Percentiles rank a stretch among this genome's conserved stretches.
Evolutionary conservation across 2,329 filamentous ascomycete genomes (phyloP).

Genomic region (Claviceps humidiphila): DNA sequence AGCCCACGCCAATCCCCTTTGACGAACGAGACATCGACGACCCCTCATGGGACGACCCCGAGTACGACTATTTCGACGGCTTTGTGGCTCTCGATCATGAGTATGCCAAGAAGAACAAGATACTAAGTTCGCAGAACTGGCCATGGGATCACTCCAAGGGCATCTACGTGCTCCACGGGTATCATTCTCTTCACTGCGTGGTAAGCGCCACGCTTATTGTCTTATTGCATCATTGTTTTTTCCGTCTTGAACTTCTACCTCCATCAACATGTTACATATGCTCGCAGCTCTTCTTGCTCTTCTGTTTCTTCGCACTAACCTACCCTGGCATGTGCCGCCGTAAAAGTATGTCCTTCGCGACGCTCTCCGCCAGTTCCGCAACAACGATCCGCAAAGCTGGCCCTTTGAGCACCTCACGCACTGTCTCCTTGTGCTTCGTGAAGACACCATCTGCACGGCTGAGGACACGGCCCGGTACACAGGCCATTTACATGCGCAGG

Average conservation of each 20-base stretch:
- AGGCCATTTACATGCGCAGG: not conserved
- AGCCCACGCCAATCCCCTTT: not conserved
- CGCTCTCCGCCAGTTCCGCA: slow-evolving; percentile 7
- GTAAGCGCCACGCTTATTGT: not conserved
- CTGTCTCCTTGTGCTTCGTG: slow-evolving; percentile 16
- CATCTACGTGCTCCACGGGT: slow-evolving; percentile 16
- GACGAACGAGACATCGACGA: slow-evolving; percentile 6
- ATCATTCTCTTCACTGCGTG: slow-evolving; percentile 19
- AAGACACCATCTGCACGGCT: slow-evolving; percentile 17
- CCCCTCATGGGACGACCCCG: slow-evolving; percentile 4
- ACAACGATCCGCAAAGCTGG: not conserved
- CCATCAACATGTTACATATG: not conserved
- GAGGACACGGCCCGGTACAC: slow-evolving; percentile 18
- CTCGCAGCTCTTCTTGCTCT: too few relatives aligned
- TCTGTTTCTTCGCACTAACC: too few relatives aligned
- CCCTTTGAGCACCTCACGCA: slow-evolving; percentile 9
- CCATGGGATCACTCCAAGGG: slow-evolving; percentile 18
- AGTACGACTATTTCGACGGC: not conserved
- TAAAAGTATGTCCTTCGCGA: slow-evolving; percentile 1
- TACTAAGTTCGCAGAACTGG: slow-evolving; percentile 14
- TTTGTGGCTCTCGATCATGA: slow-evolving; percentile 7
- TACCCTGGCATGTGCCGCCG: not conserved
- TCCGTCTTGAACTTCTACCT: not conserved
- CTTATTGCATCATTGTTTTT: not conserved
- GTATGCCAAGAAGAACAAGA: slow-evolving; percentile 8